Conservation (phyloP, 1,139 yeast genomes). For the Kluyveromyces marxianus region DNA sequence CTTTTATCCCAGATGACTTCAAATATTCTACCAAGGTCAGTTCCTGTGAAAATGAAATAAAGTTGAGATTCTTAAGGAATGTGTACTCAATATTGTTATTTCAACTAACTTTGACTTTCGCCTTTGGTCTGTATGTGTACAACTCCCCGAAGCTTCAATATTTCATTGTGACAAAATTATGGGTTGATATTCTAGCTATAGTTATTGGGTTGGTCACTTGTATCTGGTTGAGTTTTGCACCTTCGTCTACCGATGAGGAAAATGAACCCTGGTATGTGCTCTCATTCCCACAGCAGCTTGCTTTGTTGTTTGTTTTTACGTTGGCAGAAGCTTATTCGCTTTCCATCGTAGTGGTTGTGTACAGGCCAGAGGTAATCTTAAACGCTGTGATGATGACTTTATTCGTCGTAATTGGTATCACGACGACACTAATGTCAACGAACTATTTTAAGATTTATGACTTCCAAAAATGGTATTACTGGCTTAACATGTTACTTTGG, state of each 20-base stretch:
- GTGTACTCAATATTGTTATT: conserved; percentile 66
- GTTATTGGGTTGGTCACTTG: conserved; percentile 48
- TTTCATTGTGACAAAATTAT: conserved; percentile 56
- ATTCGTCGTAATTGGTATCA: conserved; percentile 65
- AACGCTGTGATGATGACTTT: conserved; percentile 68
- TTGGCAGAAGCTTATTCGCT: conserved; percentile 65
- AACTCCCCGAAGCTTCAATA: conserved; percentile 40
- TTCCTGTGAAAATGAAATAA: conserved; percentile 65
- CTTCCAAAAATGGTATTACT: conserved; percentile 17
- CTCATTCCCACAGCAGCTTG: conserved; percentile 34
- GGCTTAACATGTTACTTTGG: conserved; percentile 55
- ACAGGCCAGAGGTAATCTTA: conserved; percentile 57
- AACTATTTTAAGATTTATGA: conserved; percentile 41
- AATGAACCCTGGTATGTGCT: conserved; percentile 28
- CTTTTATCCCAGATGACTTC: conserved; percentile 63
- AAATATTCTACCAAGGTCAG: conserved; percentile 75
- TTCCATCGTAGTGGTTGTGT: conserved; percentile 59
- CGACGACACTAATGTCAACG: conserved; percentile 76
- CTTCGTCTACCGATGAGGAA: conserved; percentile 44
- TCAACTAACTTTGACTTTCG: conserved; percentile 57
- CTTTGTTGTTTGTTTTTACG: conserved; percentile 60
- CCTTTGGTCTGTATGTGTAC: conserved; percentile 50
- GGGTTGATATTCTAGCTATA: conserved; percentile 53
- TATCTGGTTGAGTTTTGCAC: conserved; percentile 52
- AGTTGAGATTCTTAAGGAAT: conserved; percentile 70